A percentile compares a stretch with the other conserved stretches of the same genome.
phyloP scores from a whole-genome alignment of 2,329 filamentous ascomycete genomes.

The Arthroderma uncinatum region DNA sequence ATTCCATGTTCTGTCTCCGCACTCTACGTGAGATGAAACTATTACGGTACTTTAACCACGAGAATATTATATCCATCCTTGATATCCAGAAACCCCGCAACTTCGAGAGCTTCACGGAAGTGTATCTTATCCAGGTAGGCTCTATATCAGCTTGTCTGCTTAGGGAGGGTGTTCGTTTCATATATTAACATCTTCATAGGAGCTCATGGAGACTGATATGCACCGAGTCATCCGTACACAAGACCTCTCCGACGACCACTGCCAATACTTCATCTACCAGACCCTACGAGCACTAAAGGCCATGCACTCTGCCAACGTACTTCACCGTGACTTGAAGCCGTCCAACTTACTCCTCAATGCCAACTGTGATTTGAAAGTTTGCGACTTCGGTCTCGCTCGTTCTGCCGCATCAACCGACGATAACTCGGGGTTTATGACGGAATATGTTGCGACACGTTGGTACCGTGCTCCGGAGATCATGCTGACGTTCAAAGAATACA shows the following conservation, averaged over 20 bases:
- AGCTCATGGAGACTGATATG: conserved; percentile 99
- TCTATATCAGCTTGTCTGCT: not conserved
- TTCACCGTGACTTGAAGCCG: conserved; percentile 94
- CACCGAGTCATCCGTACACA: conserved; percentile 97
- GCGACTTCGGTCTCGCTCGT: conserved; percentile 91
- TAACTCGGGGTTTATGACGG: conserved; percentile 99
- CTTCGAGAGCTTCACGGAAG: conserved; percentile 93
- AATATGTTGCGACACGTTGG: conserved; percentile 99
- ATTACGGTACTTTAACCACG: conserved; percentile 96
- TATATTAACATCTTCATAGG: conserved; percentile 41
- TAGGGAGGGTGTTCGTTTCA: conserved; percentile 7
- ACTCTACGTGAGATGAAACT: conserved; percentile 99
- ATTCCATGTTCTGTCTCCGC: conserved; percentile 96
- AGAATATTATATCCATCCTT: conserved; percentile 99
- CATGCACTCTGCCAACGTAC: conserved; percentile 97
- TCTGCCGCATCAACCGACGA: conserved; percentile 96
- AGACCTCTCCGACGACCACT: conserved; percentile 96
- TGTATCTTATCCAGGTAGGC: conserved; percentile 93
- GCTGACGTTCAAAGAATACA: conserved; percentile 99
- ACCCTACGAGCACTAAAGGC: conserved; percentile 94
- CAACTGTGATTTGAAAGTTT: conserved; percentile 98
- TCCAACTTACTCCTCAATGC: conserved; percentile 95
- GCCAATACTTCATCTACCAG: conserved; percentile 99
- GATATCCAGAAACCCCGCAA: conserved; percentile 97
- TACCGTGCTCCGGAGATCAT: conserved; percentile 99